Evolutionary conservation across 768 basidiomycete species (phyloP), one percentile per base, ranked within the genome.

Genomic region (Tricholoma saponaceum): DNA sequence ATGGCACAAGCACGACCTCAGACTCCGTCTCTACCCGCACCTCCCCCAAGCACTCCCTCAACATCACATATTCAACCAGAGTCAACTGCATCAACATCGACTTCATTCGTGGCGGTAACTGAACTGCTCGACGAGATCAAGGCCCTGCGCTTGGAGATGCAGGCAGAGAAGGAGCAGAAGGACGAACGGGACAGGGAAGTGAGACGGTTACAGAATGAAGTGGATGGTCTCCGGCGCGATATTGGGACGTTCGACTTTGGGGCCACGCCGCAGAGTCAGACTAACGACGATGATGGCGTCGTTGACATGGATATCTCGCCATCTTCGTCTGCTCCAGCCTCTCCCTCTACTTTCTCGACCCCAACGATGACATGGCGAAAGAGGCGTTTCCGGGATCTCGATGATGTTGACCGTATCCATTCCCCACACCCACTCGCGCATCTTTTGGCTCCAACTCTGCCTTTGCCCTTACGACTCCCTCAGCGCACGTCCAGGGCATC

Each of bases 81-180:
- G 18, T 20, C 25, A 16, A 14, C 18, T 9, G 53, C 39, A 30
- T 44, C 41, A 26, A 43, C 39, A 5, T 54, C 53, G 12, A 23
- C 53, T 4, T 54, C 53, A 1, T 18, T 44, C 7, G 20, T 13
- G 20, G 23, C 16, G 55, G 25, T 58, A 7, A 52, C 22, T 3
- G 52, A 58, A 10, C 33, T 58, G 7, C 35, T 58, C 26, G 43
- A 47, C 23, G 57, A 58, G 30, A 52, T 58, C 33, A 52, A 52
- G 14, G 37, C 41, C n/a, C 26, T 58, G 22, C 43, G 52, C 14
- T 18, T 49, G 25, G 43, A 52, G 12, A 53, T 58, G 18, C 51
- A 46, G 22, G 52, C 46, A 23, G 52, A 58, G 3, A 16, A 41
- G 28, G 26, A 53, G 28, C 51, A 53, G 6, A 43, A 47, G 22